Evolutionary conservation across 306 rosid genomes (phyloP).

Genomic region (Spatholobus suberectus): DNA sequence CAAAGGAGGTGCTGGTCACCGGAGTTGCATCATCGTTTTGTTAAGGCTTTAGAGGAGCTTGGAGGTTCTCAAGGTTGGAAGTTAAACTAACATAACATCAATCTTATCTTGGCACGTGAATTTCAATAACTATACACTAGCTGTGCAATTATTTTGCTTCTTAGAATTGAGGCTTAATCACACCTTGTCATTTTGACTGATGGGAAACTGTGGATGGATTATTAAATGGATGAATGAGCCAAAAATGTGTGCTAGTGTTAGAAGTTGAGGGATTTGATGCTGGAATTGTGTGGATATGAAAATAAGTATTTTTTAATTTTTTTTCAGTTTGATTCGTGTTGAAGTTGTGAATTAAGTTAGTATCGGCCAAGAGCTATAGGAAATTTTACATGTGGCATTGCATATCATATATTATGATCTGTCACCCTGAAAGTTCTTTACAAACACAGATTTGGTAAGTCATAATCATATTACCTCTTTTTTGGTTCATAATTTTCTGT

Average conservation of each 20-base stretch:
- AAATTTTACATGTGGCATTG: neutral
- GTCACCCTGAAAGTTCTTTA: neutral
- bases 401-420: neutral
- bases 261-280: neutral
- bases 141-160: neutral
- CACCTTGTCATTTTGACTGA: neutral
- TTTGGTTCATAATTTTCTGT: slow-evolving; percentile 33
- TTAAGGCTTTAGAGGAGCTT: slow-evolving; percentile 49
- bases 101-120: neutral
- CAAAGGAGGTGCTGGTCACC: slow-evolving; percentile 89
- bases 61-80: slow-evolving; percentile 19
- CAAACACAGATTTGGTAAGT: neutral
- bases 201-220: neutral
- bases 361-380: neutral
- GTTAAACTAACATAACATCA: neutral
- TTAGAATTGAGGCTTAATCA: neutral
- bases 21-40: slow-evolving; percentile 71
- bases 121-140: neutral
- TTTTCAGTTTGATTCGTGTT: neutral
- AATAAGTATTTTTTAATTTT: neutral
- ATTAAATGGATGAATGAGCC: slow-evolving; percentile 19
- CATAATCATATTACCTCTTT: neutral
- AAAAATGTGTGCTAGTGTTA: neutral
- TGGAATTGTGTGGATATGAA: neutral
- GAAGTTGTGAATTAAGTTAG: neutral